Evolutionary conservation across 2,329 filamentous ascomycete species (phyloP).

Genomic region (Colletotrichum sp.): DNA sequence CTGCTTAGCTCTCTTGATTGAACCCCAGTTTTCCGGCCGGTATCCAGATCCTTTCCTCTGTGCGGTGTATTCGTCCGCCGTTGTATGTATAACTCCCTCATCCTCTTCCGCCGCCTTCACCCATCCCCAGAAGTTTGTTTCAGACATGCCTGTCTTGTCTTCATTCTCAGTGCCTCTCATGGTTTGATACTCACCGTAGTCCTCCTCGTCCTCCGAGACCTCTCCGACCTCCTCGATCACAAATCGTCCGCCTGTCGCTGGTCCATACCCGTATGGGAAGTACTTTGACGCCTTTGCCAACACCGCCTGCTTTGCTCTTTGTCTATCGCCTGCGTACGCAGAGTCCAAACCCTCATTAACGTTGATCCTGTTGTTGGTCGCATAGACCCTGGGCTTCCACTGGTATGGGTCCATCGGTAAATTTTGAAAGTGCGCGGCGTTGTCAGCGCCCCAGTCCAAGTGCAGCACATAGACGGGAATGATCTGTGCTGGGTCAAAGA

Average conservation of each 20-base stretch:
- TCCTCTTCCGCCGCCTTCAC: conserved; percentile 3
- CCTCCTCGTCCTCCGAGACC: conserved; percentile 45
- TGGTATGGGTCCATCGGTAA: conserved; percentile 20
- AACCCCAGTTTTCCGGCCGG: neutral
- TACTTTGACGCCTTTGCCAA: conserved; percentile 48
- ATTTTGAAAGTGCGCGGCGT: conserved; percentile 27
- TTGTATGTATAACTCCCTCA: neutral
- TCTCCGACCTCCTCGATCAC: conserved; percentile 51
- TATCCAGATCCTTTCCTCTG: neutral
- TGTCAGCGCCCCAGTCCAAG: conserved; percentile 42
- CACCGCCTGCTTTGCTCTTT: conserved; percentile 39
- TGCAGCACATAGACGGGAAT: conserved; percentile 51
- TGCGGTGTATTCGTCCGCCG: neutral
- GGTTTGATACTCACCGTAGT: conserved; percentile 45
- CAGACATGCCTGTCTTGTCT: neutral
- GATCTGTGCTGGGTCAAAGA: conserved; percentile 47
- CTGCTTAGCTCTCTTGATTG: neutral
- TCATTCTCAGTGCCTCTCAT: conserved; percentile 21
- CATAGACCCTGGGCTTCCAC: conserved; percentile 17
- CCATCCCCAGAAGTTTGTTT: conserved; percentile 21
- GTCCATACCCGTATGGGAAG: conserved; percentile 52
- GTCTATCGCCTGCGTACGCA: conserved; percentile 35
- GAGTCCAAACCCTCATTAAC: conserved; percentile 17
- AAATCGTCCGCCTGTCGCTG: conserved; percentile 44
- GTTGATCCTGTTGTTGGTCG: conserved; percentile 16